A percentile compares a stretch with the other conserved stretches of the same genome.
Evolutionary conservation across 257 asterid genomes (phyloP).

Genomic region (Gentiana dahurica): DNA sequence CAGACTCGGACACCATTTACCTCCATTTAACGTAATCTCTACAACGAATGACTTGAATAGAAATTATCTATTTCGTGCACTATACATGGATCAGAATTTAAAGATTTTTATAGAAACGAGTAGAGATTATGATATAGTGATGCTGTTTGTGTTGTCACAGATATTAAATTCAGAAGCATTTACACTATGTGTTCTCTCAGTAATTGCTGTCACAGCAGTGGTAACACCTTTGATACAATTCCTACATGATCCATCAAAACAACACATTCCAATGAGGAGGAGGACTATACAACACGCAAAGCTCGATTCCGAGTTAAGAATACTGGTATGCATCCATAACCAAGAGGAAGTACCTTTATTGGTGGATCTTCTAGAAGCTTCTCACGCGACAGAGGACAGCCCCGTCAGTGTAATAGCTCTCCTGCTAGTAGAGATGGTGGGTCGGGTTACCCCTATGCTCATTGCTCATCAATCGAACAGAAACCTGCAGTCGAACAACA

Average conservation of each 20-base stretch:
- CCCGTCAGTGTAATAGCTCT: conserved; percentile 60
- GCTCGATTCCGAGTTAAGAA: conserved; percentile 42
- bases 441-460: conserved; percentile 60
- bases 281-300: conserved; percentile 58
- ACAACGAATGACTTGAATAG: too few species aligned
- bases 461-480: conserved; percentile 55
- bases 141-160: conserved; percentile 20
- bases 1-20: too few species aligned
- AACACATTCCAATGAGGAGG: conserved; percentile 24
- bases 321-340: conserved; percentile 46
- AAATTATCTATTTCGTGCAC: too few species aligned
- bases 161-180: conserved; percentile 36
- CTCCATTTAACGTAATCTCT: too few species aligned
- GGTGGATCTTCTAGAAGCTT: conserved; percentile 58
- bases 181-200: conserved; percentile 39
- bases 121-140: too few species aligned
- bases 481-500: conserved; percentile 25
- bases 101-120: too few species aligned
- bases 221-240: conserved; percentile 42
- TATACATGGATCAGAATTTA: too few species aligned
- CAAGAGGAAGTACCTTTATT: conserved; percentile 50
- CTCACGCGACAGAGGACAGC: conserved; percentile 44
- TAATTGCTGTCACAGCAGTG: conserved; percentile 42
- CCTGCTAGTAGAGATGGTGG: conserved; percentile 53
- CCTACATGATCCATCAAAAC: conserved; percentile 27